Base-by-base conservation (phyloP, 768 basidiomycete species). In the Lentinula sp. region DNA sequence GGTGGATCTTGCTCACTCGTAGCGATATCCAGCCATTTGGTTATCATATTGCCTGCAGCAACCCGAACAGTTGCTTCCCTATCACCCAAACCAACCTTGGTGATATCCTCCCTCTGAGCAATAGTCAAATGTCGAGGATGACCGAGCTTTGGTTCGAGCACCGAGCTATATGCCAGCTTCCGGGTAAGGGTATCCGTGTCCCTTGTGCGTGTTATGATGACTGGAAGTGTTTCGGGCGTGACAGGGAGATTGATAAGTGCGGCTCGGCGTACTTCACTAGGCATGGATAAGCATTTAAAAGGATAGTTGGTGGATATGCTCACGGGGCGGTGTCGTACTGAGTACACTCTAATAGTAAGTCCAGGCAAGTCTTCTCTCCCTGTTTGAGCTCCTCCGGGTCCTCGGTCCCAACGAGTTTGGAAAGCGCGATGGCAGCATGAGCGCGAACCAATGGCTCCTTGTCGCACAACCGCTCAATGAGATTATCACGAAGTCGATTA, bases 21-120 rank as follows among this genome's bases (percentile, higher is more conserved):
- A 6, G 85, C 84, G 9, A 80, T 74, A 55, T 93, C 90, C 18
- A 94, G 84, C 96, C 96, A 98, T 16, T 80, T 79, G 0, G 82
- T 85, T 23, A 96, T 77, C 63, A 98, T 80, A 59, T 85, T 87
- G 3, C 84, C 88, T 0, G 93, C 89, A 0, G 94, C 92, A n/a
- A 87, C 79, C 28, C 91, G 80, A 1, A 98, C 95, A 2, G 76
- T 77, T 0, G 86, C 85, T 65, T 98, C 95, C 35, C 96, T 80
- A 73, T 98, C 96, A 0, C 93, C 90, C 4, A 98, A 77, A 0
- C 96, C 96, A 65, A 92, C 86, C 46, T 87, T 85, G n/a, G 96
- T 84, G 46, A 96, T 79, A 58, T 86, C 79, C 68, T 96, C 92
- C 41, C 96, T 82, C 71, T 97, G 93, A 0, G 85, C 78, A 35